phyloP scores from a whole-genome alignment of 108 stramenopile genomes.

The Discostella stelligeroides region DNA sequence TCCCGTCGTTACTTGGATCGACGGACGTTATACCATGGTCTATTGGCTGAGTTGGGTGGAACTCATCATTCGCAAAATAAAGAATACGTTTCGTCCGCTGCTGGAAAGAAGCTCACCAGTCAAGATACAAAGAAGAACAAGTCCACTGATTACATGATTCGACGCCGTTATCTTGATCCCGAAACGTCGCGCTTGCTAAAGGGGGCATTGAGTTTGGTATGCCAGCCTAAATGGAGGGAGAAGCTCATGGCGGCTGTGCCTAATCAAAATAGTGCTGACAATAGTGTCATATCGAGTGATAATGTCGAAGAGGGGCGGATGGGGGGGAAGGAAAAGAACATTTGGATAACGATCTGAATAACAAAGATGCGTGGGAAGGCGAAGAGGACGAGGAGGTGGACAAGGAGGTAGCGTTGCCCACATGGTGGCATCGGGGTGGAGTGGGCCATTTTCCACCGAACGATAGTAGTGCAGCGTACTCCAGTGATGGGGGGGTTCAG shows the following conservation, averaged over 20 bases:
- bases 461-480: not conserved
- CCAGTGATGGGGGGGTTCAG: not conserved
- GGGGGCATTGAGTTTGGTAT: conserved; percentile 78
- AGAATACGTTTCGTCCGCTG: not conserved
- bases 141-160: conserved; percentile 37
- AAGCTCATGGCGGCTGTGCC: conserved; percentile 7
- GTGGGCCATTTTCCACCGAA: conserved; percentile 45
- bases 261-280: too few species aligned
- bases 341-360: not conserved
- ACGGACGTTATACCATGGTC: conserved; percentile 72
- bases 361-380: not conserved
- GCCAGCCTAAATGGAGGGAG: conserved; percentile 81
- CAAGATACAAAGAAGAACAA: conserved; percentile 26
- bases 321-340: conserved; percentile 18
- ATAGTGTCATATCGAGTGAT: too few species aligned
- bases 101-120: not conserved
- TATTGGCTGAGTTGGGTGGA: conserved; percentile 71
- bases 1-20: conserved; percentile 75
- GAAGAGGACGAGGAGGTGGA: conserved; percentile 7
- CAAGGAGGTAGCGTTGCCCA: conserved; percentile 16
- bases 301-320: conserved; percentile 6
- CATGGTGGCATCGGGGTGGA: conserved; percentile 41
- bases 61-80: conserved; percentile 17
- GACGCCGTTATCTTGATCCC: conserved; percentile 60
- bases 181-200: conserved; percentile 58